phyloP scores from a whole-genome alignment of 1,284 basidiomycete species.

The Lentinus polychrous region DNA sequence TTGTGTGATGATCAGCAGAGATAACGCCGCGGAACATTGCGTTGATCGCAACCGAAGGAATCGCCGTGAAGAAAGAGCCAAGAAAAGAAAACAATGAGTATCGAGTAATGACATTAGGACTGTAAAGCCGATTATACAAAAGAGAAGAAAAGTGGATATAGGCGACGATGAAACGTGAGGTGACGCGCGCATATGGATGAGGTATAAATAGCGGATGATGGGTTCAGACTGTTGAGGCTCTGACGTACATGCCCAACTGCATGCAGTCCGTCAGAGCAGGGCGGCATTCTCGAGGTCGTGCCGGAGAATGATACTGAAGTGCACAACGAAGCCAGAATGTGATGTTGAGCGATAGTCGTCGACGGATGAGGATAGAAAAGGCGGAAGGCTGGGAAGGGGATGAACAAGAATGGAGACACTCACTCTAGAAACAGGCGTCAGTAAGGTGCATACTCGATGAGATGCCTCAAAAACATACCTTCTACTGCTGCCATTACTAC shows the following conservation, averaged over 20 bases:
- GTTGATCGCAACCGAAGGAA: not conserved
- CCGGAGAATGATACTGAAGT: conserved; percentile 38
- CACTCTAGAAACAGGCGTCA: conserved; percentile 48
- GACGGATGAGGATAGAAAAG: conserved; percentile 17
- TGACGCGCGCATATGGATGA: conserved; percentile 14
- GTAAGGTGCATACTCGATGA: conserved; percentile 2
- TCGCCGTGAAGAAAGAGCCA: conserved; percentile 12
- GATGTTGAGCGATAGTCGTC: conserved; percentile 19
- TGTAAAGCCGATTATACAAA: conserved; percentile 11
- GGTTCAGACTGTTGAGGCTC: conserved; percentile 1
- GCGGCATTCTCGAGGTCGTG: conserved; percentile 38
- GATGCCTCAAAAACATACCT: conserved; percentile 50
- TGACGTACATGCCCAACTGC: conserved; percentile 8
- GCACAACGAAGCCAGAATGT: conserved; percentile 18
- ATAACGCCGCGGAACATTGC: not conserved
- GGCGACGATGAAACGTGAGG: conserved; percentile 11
- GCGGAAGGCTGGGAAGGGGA: conserved; percentile 18
- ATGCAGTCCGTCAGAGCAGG: conserved; percentile 28
- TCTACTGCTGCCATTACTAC: conserved; percentile 93
- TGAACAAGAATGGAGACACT: conserved; percentile 40
- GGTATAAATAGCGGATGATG: conserved; percentile 4
- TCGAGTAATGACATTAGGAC: conserved; percentile 9
- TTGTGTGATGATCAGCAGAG: too few species aligned
- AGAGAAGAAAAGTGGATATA: conserved; percentile 18
- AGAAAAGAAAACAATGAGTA: conserved; percentile 15